phyloP scores from a whole-genome alignment of 495 filamentous ascomycete species.

The Coniosporium apollinis region DNA sequence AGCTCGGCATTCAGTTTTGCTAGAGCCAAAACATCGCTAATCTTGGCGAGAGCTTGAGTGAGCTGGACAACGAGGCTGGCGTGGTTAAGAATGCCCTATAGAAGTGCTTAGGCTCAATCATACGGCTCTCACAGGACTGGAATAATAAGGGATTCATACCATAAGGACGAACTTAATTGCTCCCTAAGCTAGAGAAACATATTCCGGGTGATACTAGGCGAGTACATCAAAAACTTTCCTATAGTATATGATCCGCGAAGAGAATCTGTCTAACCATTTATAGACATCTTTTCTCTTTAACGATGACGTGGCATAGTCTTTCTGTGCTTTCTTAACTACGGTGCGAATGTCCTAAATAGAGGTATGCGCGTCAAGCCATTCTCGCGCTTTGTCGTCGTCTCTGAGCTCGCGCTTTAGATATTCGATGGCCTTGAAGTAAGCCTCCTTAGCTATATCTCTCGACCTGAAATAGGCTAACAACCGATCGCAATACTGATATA shows the following conservation, averaged over 20 bases:
- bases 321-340: no score
- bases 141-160: constrained; percentile 6
- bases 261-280: neutral
- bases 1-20: constrained; percentile 1
- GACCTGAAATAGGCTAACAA: no score
- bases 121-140: neutral
- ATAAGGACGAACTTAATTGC: constrained; percentile 18
- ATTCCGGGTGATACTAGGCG: constrained; percentile 18
- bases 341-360: no score
- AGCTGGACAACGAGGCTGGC: neutral
- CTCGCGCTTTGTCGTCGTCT: no score
- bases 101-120: neutral
- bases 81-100: constrained; percentile 7
- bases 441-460: no score
- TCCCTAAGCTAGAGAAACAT: constrained; percentile 23
- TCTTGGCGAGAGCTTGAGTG: neutral
- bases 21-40: constrained; percentile 4
- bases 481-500: no score
- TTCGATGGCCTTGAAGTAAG: no score
- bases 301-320: no score
- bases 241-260: neutral
- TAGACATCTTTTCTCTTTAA: no score
- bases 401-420: no score
- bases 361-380: no score
- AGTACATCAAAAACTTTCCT: constrained; percentile 7